These are phyloP conservation scores for Monosporascus cannonballus DNA, from an alignment of 2,329 filamentous ascomycete species.

Conservation along the genomic window DNA sequence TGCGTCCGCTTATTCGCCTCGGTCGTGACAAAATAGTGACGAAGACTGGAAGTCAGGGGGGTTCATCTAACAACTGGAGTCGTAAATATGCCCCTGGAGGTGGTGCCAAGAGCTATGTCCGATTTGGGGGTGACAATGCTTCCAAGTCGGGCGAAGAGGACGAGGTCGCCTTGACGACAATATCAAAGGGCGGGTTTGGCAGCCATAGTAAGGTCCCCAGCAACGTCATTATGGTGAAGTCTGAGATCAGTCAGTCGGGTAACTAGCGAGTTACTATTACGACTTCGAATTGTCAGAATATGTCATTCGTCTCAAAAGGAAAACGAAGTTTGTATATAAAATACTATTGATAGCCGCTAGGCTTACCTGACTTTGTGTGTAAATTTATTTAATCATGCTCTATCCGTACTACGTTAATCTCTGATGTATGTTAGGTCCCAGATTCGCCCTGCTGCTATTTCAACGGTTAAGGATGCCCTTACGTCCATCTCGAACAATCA, in stretches of 20 bases:
- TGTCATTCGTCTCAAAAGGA: too few species aligned
- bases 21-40: slow-evolving; percentile 7
- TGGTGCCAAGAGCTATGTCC: slow-evolving; percentile 15
- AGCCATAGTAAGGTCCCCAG: slow-evolving; percentile 10
- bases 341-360: too few species aligned
- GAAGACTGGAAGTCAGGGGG: too few species aligned
- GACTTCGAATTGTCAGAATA: too few species aligned
- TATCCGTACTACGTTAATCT: too few species aligned
- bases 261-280: not conserved
- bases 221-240: slow-evolving; percentile 14
- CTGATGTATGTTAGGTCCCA: too few species aligned
- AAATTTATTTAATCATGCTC: too few species aligned
- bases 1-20: slow-evolving; percentile 25
- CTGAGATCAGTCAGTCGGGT: slow-evolving; percentile 8
- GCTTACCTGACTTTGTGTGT: too few species aligned
- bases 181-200: slow-evolving; percentile 10
- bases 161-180: slow-evolving; percentile 14
- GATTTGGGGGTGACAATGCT: slow-evolving; percentile 11
- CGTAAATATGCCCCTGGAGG: slow-evolving; percentile 11
- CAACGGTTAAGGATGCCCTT: too few species aligned
- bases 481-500: too few species aligned
- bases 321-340: too few species aligned
- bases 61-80: slow-evolving; percentile 5
- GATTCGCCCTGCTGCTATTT: too few species aligned
- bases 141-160: slow-evolving; percentile 7